Evolutionary conservation across 169 alveolate species (phyloP).

Genomic region (Cryptosporidium bovis): DNA sequence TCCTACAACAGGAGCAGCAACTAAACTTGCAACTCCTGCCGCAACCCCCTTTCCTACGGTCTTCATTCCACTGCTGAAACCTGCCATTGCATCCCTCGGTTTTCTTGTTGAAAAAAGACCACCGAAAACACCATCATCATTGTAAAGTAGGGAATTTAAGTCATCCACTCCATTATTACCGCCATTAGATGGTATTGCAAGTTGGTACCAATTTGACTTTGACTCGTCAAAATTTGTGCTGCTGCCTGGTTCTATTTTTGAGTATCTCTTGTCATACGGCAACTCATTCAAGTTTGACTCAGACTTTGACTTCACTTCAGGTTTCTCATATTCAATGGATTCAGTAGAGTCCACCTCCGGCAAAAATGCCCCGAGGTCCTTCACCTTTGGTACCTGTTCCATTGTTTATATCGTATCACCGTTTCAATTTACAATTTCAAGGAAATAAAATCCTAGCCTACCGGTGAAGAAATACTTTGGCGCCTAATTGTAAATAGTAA

Average conservation of each 20-base stretch:
- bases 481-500: too few species aligned
- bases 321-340: conserved; percentile 11
- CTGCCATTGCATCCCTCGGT: conserved; percentile 87
- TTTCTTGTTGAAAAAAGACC: conserved; percentile 83
- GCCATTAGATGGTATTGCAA: conserved; percentile 29
- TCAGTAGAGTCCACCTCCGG: conserved; percentile 22
- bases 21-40: conserved; percentile 89
- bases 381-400: too few species aligned
- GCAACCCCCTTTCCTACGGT: conserved; percentile 90
- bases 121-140: conserved; percentile 75
- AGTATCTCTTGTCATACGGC: conserved; percentile 56
- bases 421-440: too few species aligned
- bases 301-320: conserved; percentile 45
- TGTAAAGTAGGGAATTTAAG: conserved; percentile 33
- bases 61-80: conserved; percentile 87
- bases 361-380: conserved; percentile 32
- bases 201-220: conserved; percentile 60
- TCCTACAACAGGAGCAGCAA: conserved; percentile 89
- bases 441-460: too few species aligned
- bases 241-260: conserved; percentile 55
- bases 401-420: too few species aligned
- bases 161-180: conserved; percentile 38
- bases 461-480: too few species aligned
- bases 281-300: conserved; percentile 42
- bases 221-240: conserved; percentile 65